Percentiles rank a stretch among this genome's conserved stretches.
phyloP scores from a whole-genome alignment of 2,329 filamentous ascomycete genomes.

The Exophiala spinifera region DNA sequence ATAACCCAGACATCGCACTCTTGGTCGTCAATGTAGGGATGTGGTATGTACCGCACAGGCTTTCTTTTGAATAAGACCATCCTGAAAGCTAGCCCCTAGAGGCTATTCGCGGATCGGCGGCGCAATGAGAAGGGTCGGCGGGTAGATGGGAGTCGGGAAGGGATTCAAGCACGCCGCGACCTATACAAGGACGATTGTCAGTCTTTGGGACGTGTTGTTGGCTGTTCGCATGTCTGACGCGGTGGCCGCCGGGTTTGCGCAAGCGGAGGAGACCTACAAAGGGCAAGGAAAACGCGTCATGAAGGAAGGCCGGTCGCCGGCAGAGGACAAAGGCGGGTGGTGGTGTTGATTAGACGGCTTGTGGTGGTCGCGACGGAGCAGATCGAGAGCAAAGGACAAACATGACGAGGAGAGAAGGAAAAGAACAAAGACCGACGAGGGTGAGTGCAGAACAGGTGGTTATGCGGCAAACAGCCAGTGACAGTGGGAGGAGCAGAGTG shows the following conservation, averaged over 20 bases:
- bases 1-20: conserved; percentile 90
- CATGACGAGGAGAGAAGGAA: conserved; percentile 20
- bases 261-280: conserved; percentile 19
- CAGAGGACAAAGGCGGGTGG: conserved; percentile 6
- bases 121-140: conserved; percentile 1
- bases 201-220: conserved; percentile 9
- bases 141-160: neutral
- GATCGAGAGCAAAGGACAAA: conserved; percentile 6
- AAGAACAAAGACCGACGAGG: conserved; percentile 17
- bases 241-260: conserved; percentile 9
- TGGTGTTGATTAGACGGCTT: neutral
- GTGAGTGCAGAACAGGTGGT: conserved; percentile 2
- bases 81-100: conserved; percentile 1
- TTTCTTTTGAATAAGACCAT: conserved; percentile 97
- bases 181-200: conserved; percentile 8
- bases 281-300: conserved; percentile 23
- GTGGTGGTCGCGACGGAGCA: conserved; percentile 11
- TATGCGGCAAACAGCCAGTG: conserved; percentile 8
- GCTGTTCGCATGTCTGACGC: conserved; percentile 1
- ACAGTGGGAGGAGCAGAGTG: conserved; percentile 10
- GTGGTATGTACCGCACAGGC: conserved; percentile 77
- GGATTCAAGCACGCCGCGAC: conserved; percentile 8
- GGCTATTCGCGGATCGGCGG: neutral
- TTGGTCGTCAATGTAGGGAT: conserved; percentile 72
- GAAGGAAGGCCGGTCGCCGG: conserved; percentile 3